A percentile compares a stretch with the other conserved stretches of the same genome.
Conservation (phyloP, 108 stramenopile genomes). For the Discostella stelligeroides region DNA sequence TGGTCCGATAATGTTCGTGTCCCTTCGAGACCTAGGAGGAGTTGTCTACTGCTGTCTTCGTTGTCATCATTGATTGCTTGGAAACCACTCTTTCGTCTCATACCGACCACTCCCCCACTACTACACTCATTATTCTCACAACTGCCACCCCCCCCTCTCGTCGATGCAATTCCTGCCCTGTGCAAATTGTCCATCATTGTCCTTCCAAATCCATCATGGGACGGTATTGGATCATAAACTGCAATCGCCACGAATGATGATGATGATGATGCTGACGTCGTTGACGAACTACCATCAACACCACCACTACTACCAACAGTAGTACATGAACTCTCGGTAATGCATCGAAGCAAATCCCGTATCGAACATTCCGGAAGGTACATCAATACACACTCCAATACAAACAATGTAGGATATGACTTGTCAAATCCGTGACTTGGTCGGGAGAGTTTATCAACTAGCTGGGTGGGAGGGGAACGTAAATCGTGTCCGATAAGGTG, state of each 20-base stretch:
- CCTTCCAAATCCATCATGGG: conserved; percentile 68
- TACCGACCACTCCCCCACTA: too few species aligned
- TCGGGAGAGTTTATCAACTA: conserved; percentile 58
- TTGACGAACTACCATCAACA: neutral
- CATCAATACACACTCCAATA: conserved; percentile 85
- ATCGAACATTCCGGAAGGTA: conserved; percentile 65
- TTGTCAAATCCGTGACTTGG: conserved; percentile 39
- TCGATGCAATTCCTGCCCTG: conserved; percentile 53
- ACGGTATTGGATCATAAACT: conserved; percentile 77
- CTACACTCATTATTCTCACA: neutral
- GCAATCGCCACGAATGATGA: conserved; percentile 39
- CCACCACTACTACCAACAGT: too few species aligned
- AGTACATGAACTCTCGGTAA: conserved; percentile 10
- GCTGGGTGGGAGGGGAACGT: conserved; percentile 42
- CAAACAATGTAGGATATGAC: conserved; percentile 64
- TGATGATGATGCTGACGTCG: neutral
- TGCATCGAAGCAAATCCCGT: conserved; percentile 34
- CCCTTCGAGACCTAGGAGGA: conserved; percentile 55
- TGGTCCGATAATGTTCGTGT: conserved; percentile 67
- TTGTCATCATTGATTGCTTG: neutral
- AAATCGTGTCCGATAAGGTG: conserved; percentile 66
- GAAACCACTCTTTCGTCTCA: too few species aligned
- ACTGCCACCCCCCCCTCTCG: neutral
- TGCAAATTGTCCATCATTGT: conserved; percentile 79
- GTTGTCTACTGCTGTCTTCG: conserved; percentile 16